Base-by-base conservation (phyloP, 164 flowering plant species). In the Hamamelis virginiana region DNA sequence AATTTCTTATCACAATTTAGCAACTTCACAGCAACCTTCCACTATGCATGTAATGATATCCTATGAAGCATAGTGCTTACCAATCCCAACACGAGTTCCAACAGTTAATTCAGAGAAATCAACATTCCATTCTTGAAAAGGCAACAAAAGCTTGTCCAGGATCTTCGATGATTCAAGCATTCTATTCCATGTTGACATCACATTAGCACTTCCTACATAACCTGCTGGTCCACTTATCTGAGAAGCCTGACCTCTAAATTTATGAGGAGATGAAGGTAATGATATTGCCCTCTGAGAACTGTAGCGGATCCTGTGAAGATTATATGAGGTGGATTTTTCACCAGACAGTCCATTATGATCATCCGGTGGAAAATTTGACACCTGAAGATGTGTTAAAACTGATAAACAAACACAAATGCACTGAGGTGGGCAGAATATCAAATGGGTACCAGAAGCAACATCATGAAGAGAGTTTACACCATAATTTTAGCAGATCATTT, bases 21-120 rank as follows among this genome's bases (percentile, higher is more conserved):
- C 4, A 33, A 33, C 4, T 33, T 33, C n/a, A 15, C 26, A 26
- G 14, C 8, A 19, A 21, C 33, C 43, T 18, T 33, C 55, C 52
- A 3, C 8, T 14, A 13, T n/a, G n/a, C 38, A 22, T 8, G 26
- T 33, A 33, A 33, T 2, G 43, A 25, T 19, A 51, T 28, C 8
- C 41, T 33, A 18, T 27, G 8, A 67, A 48, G 16, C 60, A 64
- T 27, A 51, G 62, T 59, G 60, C 88, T 81, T 80, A 94, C 99
- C 99, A 48, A 96, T 96, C 57, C 99, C 99, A 79, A 96, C 95
- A 74, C 99, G 99, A 75, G 91, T 87, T 68, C 98, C 95, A 65
- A 93, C 94, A 59, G 97, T 91, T 74, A 96, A 64, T 67, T 96
- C 99, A 8, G 94, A 86, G 81, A 86, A 96, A 78, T 91, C 94